Percentiles rank a stretch among this genome's conserved stretches.
phyloP scores from a whole-genome alignment of 306 rosid genomes.

The Lathyrus sativus region DNA sequence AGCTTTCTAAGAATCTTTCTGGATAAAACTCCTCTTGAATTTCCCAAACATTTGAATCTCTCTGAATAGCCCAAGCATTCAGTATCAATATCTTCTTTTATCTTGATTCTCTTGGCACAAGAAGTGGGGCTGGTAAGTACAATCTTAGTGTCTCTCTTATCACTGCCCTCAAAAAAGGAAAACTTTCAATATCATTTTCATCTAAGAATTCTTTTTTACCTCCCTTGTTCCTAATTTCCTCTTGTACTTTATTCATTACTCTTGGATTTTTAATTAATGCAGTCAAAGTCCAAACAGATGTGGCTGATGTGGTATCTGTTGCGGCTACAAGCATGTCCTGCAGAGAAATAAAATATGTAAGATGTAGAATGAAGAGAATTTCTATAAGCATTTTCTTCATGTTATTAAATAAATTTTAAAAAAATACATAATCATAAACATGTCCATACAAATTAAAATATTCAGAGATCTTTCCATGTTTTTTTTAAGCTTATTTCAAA shows the following conservation, averaged over 20 bases:
- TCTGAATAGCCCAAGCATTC: conserved; percentile 9
- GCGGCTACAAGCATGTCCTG: conserved; percentile 31
- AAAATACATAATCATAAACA: too few relatives aligned
- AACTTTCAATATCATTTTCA: conserved; percentile 30
- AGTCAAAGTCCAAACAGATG: conserved; percentile 21
- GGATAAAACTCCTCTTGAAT: background rate
- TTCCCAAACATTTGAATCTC: background rate
- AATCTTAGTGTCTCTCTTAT: conserved; percentile 35
- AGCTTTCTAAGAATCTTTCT: background rate
- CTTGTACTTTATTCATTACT: conserved; percentile 26
- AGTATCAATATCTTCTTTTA: too few relatives aligned
- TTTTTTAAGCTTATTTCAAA: too few relatives aligned
- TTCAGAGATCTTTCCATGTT: too few relatives aligned
- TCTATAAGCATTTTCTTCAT: background rate
- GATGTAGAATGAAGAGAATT: background rate
- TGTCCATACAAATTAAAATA: too few relatives aligned
- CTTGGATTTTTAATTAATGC: conserved; percentile 12
- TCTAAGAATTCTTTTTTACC: background rate
- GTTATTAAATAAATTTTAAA: too few relatives aligned
- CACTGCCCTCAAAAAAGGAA: conserved; percentile 15
- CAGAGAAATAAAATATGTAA: background rate
- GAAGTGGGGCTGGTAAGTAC: background rate
- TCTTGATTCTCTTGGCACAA: conserved; percentile 28
- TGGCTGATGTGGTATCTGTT: conserved; percentile 30
- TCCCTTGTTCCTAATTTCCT: conserved; percentile 3